Conservation (phyloP, 139 green algal genomes). For the Volvox africanus region DNA sequence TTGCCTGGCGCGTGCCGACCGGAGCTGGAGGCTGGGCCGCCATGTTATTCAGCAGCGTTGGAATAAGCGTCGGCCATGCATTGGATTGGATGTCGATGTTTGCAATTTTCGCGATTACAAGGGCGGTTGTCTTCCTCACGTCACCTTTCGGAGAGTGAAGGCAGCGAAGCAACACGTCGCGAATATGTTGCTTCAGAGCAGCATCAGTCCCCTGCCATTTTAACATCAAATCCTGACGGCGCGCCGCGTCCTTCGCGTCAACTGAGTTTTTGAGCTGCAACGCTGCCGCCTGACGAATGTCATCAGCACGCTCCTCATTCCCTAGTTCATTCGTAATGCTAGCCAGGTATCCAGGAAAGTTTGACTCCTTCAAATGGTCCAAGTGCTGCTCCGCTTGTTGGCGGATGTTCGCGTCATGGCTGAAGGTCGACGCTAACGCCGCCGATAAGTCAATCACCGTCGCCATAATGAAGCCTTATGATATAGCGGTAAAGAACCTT, state of each 20-base stretch:
- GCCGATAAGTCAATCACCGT: slow-evolving; percentile 20
- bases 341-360: slow-evolving; percentile 84
- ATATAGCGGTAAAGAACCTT: too few species aligned
- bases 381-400: slow-evolving; percentile 87
- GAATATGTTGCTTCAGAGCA: slow-evolving; percentile 82
- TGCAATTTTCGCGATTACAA: slow-evolving; percentile 96
- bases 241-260: slow-evolving; percentile 86
- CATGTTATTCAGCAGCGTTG: slow-evolving; percentile 81
- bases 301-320: slow-evolving; percentile 77
- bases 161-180: slow-evolving; percentile 80
- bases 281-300: slow-evolving; percentile 87
- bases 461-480: background rate
- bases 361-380: slow-evolving; percentile 79
- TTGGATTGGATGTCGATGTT: slow-evolving; percentile 90
- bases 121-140: slow-evolving; percentile 81
- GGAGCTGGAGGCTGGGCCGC: slow-evolving; percentile 45
- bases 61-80: slow-evolving; percentile 92
- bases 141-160: slow-evolving; percentile 76
- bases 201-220: slow-evolving; percentile 83
- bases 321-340: slow-evolving; percentile 85
- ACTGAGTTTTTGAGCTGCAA: slow-evolving; percentile 98
- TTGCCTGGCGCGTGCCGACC: slow-evolving; percentile 74
- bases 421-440: slow-evolving; percentile 41
- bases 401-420: slow-evolving; percentile 75
- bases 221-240: slow-evolving; percentile 73